Percentiles rank a stretch among this genome's conserved stretches.
These are phyloP conservation scores for Trypanosomatidae sp. DNA, from an alignment of 208 protist genomes.

Conservation along the genomic window DNA sequence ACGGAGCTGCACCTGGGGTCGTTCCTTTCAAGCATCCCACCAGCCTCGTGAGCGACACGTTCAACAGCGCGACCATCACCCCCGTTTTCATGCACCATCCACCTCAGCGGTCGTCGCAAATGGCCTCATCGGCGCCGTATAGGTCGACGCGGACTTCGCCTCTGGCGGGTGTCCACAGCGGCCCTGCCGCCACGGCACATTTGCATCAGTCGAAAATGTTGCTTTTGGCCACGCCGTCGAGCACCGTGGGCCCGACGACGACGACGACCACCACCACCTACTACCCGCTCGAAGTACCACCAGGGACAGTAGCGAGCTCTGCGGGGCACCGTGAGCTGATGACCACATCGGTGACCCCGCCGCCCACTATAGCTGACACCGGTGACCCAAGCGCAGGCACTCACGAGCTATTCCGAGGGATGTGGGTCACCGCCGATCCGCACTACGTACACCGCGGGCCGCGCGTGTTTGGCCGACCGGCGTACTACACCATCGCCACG, in stretches of 20 bases:
- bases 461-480: conserved; percentile 53
- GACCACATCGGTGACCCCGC: neutral
- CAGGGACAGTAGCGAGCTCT: neutral
- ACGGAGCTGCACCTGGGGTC: neutral
- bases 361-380: neutral
- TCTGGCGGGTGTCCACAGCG: neutral
- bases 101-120: neutral
- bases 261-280: neutral
- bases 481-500: conserved; percentile 63
- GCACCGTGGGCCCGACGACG: neutral
- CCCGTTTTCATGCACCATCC: conserved; percentile 15
- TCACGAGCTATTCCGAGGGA: conserved; percentile 72
- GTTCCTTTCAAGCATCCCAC: neutral
- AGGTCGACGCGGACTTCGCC: neutral
- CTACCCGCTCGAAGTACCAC: conserved; percentile 10
- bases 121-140: too few species aligned
- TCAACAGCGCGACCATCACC: neutral
- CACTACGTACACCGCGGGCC: conserved; percentile 40
- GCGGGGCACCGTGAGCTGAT: neutral
- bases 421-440: conserved; percentile 66
- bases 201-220: conserved; percentile 31
- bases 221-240: conserved; percentile 22
- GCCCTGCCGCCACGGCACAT: conserved; percentile 6
- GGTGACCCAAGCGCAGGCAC: conserved; percentile 1
- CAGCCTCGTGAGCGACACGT: neutral